These are phyloP conservation scores for Tetrapyrgos nigripes DNA, from an alignment of 1,284 basidiomycete genomes.

Conservation along the genomic window DNA sequence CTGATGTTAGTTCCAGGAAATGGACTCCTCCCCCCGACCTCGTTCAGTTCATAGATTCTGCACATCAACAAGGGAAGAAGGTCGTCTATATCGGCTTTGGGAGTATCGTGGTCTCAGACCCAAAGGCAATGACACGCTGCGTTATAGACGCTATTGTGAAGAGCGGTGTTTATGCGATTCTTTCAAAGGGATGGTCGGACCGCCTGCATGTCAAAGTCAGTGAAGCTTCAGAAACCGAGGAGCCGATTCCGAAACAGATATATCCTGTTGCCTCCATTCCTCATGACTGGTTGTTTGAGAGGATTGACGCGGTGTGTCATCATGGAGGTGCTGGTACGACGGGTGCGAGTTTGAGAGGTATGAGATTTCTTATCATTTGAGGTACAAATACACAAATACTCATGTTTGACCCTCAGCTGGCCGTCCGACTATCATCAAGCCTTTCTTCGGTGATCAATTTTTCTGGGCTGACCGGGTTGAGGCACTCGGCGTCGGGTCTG, in stretches of 20 bases:
- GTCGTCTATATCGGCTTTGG: slow-evolving; percentile 98
- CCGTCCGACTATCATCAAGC: slow-evolving; percentile 94
- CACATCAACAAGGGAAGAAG: slow-evolving; percentile 81
- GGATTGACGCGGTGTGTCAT: slow-evolving; percentile 95
- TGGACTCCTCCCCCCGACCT: slow-evolving; percentile 88
- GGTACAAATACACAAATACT: not conserved
- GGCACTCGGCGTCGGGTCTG: slow-evolving; percentile 88
- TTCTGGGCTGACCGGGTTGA: slow-evolving; percentile 98
- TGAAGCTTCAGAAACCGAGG: slow-evolving; percentile 66
- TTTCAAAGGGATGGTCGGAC: slow-evolving; percentile 99
- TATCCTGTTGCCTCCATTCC: slow-evolving; percentile 89
- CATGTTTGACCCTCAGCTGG: slow-evolving; percentile 65
- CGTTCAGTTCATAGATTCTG: slow-evolving; percentile 81
- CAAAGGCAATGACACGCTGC: slow-evolving; percentile 88
- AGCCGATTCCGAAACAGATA: slow-evolving; percentile 78
- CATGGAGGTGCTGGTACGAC: slow-evolving; percentile 98
- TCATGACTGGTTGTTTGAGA: slow-evolving; percentile 96
- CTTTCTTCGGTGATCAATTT: slow-evolving; percentile 98
- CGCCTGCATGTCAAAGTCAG: slow-evolving; percentile 74
- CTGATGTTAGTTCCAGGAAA: slow-evolving; percentile 85
- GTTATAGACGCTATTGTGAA: slow-evolving; percentile 88
- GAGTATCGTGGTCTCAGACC: slow-evolving; percentile 97
- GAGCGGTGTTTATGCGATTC: slow-evolving; percentile 88
- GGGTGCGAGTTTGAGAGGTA: slow-evolving; percentile 90
- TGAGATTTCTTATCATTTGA: slow-evolving; percentile 25